Evolutionary conservation across 495 filamentous ascomycete genomes (phyloP).

Genomic region (Poronia punctata): DNA sequence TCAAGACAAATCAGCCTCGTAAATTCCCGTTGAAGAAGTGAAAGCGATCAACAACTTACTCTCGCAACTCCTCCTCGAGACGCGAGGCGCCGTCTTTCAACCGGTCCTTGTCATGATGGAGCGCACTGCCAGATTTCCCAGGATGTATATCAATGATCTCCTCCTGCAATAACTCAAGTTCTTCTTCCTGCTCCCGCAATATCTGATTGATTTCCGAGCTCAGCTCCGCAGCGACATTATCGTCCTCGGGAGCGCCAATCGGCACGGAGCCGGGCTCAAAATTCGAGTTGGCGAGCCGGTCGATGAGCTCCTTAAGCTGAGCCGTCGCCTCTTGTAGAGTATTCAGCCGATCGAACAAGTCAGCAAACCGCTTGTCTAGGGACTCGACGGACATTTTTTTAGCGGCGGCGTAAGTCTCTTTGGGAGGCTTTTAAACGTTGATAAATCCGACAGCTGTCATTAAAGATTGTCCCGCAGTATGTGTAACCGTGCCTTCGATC

Average conservation of each 20-base stretch:
- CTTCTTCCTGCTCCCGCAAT: conserved; percentile 78
- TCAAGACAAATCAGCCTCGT: conserved; percentile 7
- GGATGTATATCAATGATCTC: conserved; percentile 63
- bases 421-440: not conserved
- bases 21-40: conserved; percentile 9
- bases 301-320: conserved; percentile 65
- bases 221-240: conserved; percentile 66
- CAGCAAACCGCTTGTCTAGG: conserved; percentile 58
- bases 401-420: not conserved
- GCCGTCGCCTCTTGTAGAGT: conserved; percentile 61
- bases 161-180: conserved; percentile 73
- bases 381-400: conserved; percentile 50
- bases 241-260: conserved; percentile 47
- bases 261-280: conserved; percentile 53
- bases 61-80: conserved; percentile 60
- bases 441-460: too few species aligned
- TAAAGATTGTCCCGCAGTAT: too few species aligned
- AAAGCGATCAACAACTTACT: conserved; percentile 35
- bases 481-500: too few species aligned
- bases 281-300: conserved; percentile 62
- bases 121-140: conserved; percentile 34
- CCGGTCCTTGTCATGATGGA: conserved; percentile 50
- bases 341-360: conserved; percentile 58
- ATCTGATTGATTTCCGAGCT: conserved; percentile 72
- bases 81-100: conserved; percentile 57